Conservation (phyloP, 257 asterid genomes). For the Eustoma russellianum region DNA sequence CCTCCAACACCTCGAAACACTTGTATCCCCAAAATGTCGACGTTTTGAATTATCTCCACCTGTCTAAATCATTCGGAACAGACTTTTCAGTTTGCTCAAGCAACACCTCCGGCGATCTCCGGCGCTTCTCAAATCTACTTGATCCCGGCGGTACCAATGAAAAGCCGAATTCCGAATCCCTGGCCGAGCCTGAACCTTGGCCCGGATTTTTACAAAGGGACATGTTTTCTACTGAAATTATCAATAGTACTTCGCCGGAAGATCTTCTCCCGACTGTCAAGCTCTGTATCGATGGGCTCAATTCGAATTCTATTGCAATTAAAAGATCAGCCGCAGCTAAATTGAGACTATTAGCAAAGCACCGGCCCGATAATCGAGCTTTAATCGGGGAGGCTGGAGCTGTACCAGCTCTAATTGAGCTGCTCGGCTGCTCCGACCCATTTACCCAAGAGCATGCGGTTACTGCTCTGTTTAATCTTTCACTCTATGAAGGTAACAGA, state of each 20-base stretch:
- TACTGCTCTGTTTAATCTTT: conserved; percentile 73
- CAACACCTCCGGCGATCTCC: conserved; percentile 83
- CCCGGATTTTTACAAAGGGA: conserved; percentile 70
- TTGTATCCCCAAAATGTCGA: conserved; percentile 26
- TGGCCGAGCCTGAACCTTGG: conserved; percentile 64
- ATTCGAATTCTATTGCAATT: conserved; percentile 51
- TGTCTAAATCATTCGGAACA: conserved; percentile 54
- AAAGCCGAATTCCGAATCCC: conserved; percentile 10
- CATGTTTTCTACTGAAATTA: conserved; percentile 71
- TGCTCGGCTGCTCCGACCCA: conserved; percentile 71
- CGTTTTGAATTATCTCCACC: conserved; percentile 26
- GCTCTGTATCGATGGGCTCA: conserved; percentile 66
- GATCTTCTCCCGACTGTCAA: conserved; percentile 86
- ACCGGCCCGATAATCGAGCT: conserved; percentile 83
- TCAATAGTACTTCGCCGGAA: conserved; percentile 78
- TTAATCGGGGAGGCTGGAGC: conserved; percentile 91
- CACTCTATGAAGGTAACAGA: conserved; percentile 71
- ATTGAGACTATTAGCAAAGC: conserved; percentile 60
- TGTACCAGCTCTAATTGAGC: conserved; percentile 60
- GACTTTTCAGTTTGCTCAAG: conserved; percentile 61
- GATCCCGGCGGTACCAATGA: conserved; percentile 23
- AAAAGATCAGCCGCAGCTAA: conserved; percentile 88
- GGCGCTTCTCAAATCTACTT: conserved; percentile 59
- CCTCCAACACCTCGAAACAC: conserved; percentile 16
- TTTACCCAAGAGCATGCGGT: conserved; percentile 85